Base-by-base conservation (phyloP, 2,329 filamentous ascomycete species). In the Cryoendolithus antarcticus region DNA sequence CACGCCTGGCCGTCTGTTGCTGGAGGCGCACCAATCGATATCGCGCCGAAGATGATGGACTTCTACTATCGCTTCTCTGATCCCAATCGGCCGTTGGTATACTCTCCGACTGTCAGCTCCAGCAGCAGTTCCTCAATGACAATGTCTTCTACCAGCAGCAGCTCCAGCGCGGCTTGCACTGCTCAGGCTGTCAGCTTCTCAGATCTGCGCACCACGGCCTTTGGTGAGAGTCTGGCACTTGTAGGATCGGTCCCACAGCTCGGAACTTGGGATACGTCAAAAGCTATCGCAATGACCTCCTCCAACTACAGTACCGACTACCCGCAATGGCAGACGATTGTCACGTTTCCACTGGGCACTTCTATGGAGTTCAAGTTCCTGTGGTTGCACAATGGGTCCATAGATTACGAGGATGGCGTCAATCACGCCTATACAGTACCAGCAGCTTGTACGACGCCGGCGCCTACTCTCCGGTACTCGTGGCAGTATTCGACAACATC, bases 191-290 rank as follows among this genome's bases (percentile, higher is more conserved):
- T 27, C 7, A 27, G 24, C 24, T 27, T 27, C 7, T 27, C 24
- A 8, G 24, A 27, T 27, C 24, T 27, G 2, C 5, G 24, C 6
- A 27, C 7, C 4, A 27, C 7, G 2, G 7, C 5, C 2, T 27
- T 56, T 34, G 80, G 80, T 3, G 68, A 85, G 55, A 75, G 68
- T 4, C 67, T 86, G 52, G 81, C 77, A 56, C 57, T 86, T 9
- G 66, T 71, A 0, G 82, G 82, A 11, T 74, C 69, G 40, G 66
- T 70, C 35, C 50, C 65, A 1, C 62, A 70, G 24, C 70, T 86
- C 6, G 80, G 80, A 3, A 53, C 45, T 15, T 86, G 81, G 81
- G 62, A 75, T 42, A 46, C 53, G 2, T 40, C 42, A 9, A 63
- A 70, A 0, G 80, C 72, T 0, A 51, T 81, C 2, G 49, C 72